Conservation (phyloP, 768 basidiomycete genomes). For the Cystobasidium tubakii region DNA sequence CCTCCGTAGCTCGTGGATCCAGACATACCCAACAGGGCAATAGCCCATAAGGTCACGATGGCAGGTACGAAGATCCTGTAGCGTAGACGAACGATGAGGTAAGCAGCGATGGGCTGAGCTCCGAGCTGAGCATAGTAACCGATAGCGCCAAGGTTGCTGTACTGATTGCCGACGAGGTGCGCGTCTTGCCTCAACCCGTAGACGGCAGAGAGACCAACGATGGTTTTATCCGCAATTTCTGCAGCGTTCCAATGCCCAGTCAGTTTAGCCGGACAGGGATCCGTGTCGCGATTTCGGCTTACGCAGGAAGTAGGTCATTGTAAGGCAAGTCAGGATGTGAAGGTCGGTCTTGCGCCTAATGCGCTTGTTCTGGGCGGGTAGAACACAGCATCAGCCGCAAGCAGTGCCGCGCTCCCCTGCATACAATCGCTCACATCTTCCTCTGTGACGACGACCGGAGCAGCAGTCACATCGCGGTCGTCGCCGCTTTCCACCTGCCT, state of each 20-base stretch:
- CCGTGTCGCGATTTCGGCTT: too few species aligned
- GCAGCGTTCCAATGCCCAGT: background rate
- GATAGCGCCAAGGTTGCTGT: background rate
- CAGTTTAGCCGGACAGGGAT: too few species aligned
- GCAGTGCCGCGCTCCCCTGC: too few species aligned
- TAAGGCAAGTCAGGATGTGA: background rate
- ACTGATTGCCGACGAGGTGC: background rate
- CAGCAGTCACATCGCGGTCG: too few species aligned
- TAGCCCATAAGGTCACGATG: background rate
- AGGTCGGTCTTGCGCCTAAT: background rate
- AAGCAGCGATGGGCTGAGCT: constrained; percentile 4
- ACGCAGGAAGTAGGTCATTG: background rate
- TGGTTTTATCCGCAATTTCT: constrained; percentile 10
- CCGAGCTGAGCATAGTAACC: too few species aligned
- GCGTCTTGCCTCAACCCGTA: background rate
- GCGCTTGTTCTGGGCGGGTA: background rate
- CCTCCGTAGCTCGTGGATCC: background rate
- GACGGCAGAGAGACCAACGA: constrained; percentile 5
- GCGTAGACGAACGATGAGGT: background rate
- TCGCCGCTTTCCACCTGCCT: too few species aligned
- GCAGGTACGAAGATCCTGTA: constrained; percentile 2
- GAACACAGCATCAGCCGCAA: too few species aligned
- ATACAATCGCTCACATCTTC: too few species aligned
- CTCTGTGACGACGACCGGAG: too few species aligned
- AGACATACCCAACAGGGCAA: background rate